Evolutionary conservation across 768 basidiomycete species (phyloP).

Genomic region (Candolleomyces aberdarensis): DNA sequence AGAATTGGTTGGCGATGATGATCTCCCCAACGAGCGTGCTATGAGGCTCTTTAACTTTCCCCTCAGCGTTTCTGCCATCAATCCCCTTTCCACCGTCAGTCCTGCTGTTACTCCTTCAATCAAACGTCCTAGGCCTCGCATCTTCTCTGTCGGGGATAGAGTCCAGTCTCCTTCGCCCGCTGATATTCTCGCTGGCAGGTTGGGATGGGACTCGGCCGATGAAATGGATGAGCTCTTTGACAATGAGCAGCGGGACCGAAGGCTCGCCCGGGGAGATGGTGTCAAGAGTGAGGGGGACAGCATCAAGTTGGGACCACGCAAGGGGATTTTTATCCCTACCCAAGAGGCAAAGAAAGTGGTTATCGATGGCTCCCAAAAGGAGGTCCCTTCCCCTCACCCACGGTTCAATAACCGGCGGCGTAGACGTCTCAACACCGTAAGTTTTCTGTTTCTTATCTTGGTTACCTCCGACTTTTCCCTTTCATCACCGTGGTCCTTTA

Average conservation of each 20-base stretch:
- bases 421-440: slow-evolving; percentile 22
- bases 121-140: slow-evolving; percentile 16
- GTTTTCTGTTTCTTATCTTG: slow-evolving; percentile 21
- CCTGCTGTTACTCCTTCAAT: slow-evolving; percentile 47
- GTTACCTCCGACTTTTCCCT: slow-evolving; percentile 4
- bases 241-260: slow-evolving; percentile 2
- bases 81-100: slow-evolving; percentile 74
- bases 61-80: slow-evolving; percentile 57
- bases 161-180: slow-evolving; percentile 49
- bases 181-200: slow-evolving; percentile 64
- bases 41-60: slow-evolving; percentile 73
- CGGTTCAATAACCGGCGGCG: slow-evolving; percentile 31
- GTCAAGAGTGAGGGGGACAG: slow-evolving; percentile 9
- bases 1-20: slow-evolving; percentile 74
- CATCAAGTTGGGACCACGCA: slow-evolving; percentile 25
- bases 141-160: slow-evolving; percentile 11
- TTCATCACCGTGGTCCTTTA: slow-evolving; percentile 4
- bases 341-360: slow-evolving; percentile 38
- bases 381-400: slow-evolving; percentile 52
- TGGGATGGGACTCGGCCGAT: slow-evolving; percentile 49
- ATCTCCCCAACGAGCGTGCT: slow-evolving; percentile 71
- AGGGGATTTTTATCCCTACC: slow-evolving; percentile 38
- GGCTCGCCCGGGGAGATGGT: slow-evolving; percentile 2
- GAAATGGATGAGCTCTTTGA: slow-evolving; percentile 25
- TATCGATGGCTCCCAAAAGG: slow-evolving; percentile 42